These are phyloP conservation scores for Leccinum rimulosum DNA, from an alignment of 768 basidiomycete species.

Conservation along the genomic window DNA sequence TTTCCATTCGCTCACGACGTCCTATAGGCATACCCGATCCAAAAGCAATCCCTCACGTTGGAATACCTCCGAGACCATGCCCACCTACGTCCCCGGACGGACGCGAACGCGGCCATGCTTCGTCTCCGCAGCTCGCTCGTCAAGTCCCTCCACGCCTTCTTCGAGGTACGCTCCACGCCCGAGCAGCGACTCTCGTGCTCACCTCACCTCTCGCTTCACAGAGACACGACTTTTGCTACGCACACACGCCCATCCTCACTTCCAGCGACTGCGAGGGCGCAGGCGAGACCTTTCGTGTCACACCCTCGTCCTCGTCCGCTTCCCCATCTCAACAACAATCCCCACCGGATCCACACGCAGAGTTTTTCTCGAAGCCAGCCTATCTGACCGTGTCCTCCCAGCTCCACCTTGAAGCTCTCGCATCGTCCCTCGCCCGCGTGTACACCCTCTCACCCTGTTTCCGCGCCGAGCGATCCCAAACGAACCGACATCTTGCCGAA, in stretches of 20 bases:
- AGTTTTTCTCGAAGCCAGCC: constrained; percentile 75
- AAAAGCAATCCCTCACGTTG: constrained; percentile 77
- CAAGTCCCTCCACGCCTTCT: constrained; percentile 60
- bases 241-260: constrained; percentile 86
- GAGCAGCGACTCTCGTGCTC: background rate
- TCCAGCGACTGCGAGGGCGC: constrained; percentile 95
- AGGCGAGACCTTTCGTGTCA: constrained; percentile 84
- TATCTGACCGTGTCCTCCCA: constrained; percentile 95
- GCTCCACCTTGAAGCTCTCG: constrained; percentile 88
- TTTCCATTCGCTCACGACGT: constrained; percentile 5
- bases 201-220: constrained; percentile 29
- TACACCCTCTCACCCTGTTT: constrained; percentile 95
- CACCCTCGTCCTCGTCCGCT: constrained; percentile 28
- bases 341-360: constrained; percentile 24
- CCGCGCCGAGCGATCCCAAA: constrained; percentile 87
- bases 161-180: constrained; percentile 54
- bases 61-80: constrained; percentile 84
- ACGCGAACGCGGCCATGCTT: constrained; percentile 68
- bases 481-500: constrained; percentile 90
- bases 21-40: constrained; percentile 79
- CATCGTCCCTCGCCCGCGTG: constrained; percentile 72
- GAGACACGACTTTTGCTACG: constrained; percentile 75
- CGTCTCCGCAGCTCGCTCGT: constrained; percentile 62
- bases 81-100: constrained; percentile 84
- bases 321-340: constrained; percentile 6